Conservation (phyloP, 352 stramenopile genomes). For the Aphanomyces stellatus region DNA sequence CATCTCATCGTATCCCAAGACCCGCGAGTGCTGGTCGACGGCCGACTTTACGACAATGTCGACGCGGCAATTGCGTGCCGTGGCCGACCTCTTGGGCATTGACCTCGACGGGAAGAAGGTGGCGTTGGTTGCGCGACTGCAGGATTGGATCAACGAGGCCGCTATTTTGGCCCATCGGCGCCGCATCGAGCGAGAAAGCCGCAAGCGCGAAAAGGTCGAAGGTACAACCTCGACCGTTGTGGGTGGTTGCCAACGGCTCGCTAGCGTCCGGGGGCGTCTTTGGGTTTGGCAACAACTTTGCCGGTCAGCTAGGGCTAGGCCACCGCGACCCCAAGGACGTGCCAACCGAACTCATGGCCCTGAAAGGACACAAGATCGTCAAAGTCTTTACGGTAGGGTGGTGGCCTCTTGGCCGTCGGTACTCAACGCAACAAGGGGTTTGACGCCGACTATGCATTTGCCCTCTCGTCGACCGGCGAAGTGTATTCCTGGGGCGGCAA, state of each 20-base stretch:
- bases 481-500: conserved; percentile 86
- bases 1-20: conserved; percentile 52
- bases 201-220: conserved; percentile 36
- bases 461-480: conserved; percentile 63
- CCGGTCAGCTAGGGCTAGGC: conserved; percentile 53
- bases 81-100: conserved; percentile 51
- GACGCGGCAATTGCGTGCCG: conserved; percentile 43
- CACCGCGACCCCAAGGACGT: conserved; percentile 30
- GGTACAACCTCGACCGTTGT: conserved; percentile 27
- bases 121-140: conserved; percentile 50
- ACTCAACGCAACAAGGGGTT: conserved; percentile 35
- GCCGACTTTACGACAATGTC: conserved; percentile 45
- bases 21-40: conserved; percentile 44
- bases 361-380: conserved; percentile 35
- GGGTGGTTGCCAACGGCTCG: too few relatives aligned
- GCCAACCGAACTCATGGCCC: conserved; percentile 46
- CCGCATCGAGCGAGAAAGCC: conserved; percentile 28
- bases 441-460: conserved; percentile 67
- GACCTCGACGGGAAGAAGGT: conserved; percentile 40
- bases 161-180: conserved; percentile 33
- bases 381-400: conserved; percentile 46
- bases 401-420: too few relatives aligned
- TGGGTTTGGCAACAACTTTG: conserved; percentile 51
- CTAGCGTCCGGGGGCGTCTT: conserved; percentile 52
- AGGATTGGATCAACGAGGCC: conserved; percentile 63